Evolutionary conservation across 345 rosid genomes (phyloP).

Genomic region (Aegle marmelos): DNA sequence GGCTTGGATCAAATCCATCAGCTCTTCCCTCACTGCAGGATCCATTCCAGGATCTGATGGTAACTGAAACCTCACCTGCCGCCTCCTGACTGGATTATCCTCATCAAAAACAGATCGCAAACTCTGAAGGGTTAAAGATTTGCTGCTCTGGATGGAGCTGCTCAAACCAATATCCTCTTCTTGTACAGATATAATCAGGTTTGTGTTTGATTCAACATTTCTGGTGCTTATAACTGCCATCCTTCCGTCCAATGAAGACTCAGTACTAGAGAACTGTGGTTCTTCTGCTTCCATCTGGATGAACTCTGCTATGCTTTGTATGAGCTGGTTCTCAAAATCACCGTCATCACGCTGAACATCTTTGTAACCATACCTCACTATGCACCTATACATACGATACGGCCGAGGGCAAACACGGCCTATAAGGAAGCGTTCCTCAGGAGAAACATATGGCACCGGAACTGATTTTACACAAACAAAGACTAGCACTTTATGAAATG

Average conservation of each 20-base stretch:
- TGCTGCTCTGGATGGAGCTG: conserved; percentile 64
- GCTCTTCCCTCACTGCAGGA: conserved; percentile 72
- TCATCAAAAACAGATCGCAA: conserved; percentile 65
- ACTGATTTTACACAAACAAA: conserved; percentile 97
- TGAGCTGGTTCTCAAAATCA: conserved; percentile 76
- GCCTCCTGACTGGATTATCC: conserved; percentile 62
- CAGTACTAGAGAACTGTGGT: conserved; percentile 48
- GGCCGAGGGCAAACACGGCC: conserved; percentile 94
- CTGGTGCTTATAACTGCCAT: conserved; percentile 90
- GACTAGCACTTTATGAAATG: conserved; percentile 85
- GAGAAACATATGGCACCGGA: conserved; percentile 79
- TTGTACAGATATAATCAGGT: conserved; percentile 51
- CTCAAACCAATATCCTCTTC: conserved; percentile 44
- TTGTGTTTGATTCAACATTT: conserved; percentile 43
- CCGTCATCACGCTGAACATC: conserved; percentile 81
- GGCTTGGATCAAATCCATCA: conserved; percentile 71
- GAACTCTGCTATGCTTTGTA: conserved; percentile 94
- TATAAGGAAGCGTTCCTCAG: conserved; percentile 92
- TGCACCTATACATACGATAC: conserved; percentile 93
- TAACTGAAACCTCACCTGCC: conserved; percentile 63
- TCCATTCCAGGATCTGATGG: conserved; percentile 58
- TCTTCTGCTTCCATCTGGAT: conserved; percentile 92
- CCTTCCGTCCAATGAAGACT: conserved; percentile 76
- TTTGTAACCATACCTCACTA: conserved; percentile 92
- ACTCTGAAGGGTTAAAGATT: conserved; percentile 64